Base-by-base conservation (phyloP, 192 early-diverging fungal species). In the Coemansia guatemalensis region DNA sequence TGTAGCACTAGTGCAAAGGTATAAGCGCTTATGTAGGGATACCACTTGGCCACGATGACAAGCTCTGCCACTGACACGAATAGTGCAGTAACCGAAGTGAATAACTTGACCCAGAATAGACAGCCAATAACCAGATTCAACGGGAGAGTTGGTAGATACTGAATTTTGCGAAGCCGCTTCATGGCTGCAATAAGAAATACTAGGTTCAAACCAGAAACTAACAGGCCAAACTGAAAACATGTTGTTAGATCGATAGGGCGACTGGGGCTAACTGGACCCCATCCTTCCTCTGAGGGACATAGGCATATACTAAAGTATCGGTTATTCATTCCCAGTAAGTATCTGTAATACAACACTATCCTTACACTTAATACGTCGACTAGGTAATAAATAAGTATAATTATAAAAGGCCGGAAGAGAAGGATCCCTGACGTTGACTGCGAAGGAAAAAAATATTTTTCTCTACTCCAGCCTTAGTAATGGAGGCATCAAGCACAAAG, bases 231-330 rank as follows among this genome's bases (percentile, higher is more conserved):
- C 64, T 82, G 55, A 21, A 82, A 82, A 35, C 79, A 82, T 5
- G 56, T 12, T 4, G 79, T 73, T 54, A 82, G 70, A 58, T 82
- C 79, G 32, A 73, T 67, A 0, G 73, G 70, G 1, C 79, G 73
- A 30, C 27, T 64, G 12, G 73, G 66, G 53, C 79, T 82, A 23
- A 75, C 53, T n/a, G 79, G 79, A 18, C 79, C 79, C 73, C 73
- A 82, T 66, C 79, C 79, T 23, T 82, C 79, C 25, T 39, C 57
- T 20, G 70, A 69, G 18, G 67, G 69, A 44, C 79, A 81, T 44
- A 51, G 32, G 26, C 23, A 29, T 39, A 39, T 39, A 39, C 9
- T 39, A 11, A 39, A 39, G 9, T 39, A 39, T 12, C 9, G 35
- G 11, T 39, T 39, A 39, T 12, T 39, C 35, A 39, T 39, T 39